phyloP scores from a whole-genome alignment of 805 yeast genomes.

The Lipomyces sp. region DNA sequence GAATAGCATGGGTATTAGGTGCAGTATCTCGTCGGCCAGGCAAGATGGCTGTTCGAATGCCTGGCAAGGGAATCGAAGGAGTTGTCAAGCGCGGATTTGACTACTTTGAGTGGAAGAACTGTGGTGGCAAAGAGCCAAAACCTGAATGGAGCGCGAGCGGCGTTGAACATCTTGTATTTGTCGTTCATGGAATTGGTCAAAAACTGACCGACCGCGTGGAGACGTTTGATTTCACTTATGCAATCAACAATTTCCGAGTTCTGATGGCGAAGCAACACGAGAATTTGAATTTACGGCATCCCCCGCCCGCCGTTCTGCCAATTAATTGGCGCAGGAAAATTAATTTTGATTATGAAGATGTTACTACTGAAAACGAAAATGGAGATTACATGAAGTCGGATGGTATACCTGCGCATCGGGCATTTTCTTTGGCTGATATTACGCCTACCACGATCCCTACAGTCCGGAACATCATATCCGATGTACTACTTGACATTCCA shows the following conservation, averaged over 20 bases:
- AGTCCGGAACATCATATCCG: constrained; percentile 72
- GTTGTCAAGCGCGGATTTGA: constrained; percentile 35
- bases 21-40: constrained; percentile 20
- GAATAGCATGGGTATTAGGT: constrained; percentile 22
- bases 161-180: constrained; percentile 63
- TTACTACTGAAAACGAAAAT: constrained; percentile 5
- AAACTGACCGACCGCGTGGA: constrained; percentile 75
- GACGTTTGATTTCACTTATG: constrained; percentile 78
- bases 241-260: constrained; percentile 42
- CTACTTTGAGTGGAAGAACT: constrained; percentile 34
- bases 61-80: constrained; percentile 18
- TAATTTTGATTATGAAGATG: constrained; percentile 44
- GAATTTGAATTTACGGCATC: constrained; percentile 22
- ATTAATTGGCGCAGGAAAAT: constrained; percentile 81
- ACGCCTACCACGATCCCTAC: constrained; percentile 76
- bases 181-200: constrained; percentile 95
- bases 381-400: neutral
- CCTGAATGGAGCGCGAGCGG: constrained; percentile 14
- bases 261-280: constrained; percentile 34
- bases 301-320: constrained; percentile 50
- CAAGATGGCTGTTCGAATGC: constrained; percentile 12
- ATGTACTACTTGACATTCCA: constrained; percentile 79
- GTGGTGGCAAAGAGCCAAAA: constrained; percentile 11
- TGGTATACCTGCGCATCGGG: constrained; percentile 12
- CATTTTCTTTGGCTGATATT: constrained; percentile 64